Evolutionary conservation across 1,284 basidiomycete genomes (phyloP).

Genomic region (Heterobasidion annosum): DNA sequence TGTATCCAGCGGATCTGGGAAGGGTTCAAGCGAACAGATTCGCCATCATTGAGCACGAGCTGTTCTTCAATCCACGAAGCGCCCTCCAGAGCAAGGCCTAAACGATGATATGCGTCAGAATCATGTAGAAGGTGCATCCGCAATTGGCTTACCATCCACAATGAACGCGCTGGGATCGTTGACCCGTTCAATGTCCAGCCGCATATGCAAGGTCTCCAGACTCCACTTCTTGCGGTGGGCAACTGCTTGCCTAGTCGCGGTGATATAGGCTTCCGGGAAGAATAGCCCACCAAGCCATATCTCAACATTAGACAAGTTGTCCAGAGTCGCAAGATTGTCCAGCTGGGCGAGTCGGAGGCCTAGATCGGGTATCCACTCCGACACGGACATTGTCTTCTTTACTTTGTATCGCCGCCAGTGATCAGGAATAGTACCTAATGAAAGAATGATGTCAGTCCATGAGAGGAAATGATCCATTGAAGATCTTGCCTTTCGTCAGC

Average conservation of each 20-base stretch:
- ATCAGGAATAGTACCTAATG: conserved; percentile 71
- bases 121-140: neutral
- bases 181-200: conserved; percentile 73
- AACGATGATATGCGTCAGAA: neutral
- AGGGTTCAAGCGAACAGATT: conserved; percentile 63
- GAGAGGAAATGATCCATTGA: neutral
- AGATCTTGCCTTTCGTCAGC: conserved; percentile 70
- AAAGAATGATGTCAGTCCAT: conserved; percentile 5
- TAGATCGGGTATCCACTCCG: conserved; percentile 82
- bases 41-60: conserved; percentile 76
- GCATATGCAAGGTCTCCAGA: conserved; percentile 78
- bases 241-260: conserved; percentile 86
- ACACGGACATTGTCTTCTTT: conserved; percentile 69
- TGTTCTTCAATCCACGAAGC: conserved; percentile 65
- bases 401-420: conserved; percentile 91
- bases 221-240: conserved; percentile 89
- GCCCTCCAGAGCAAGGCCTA: conserved; percentile 82
- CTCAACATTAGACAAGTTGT: conserved; percentile 64
- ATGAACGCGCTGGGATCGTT: conserved; percentile 72
- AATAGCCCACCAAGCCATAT: conserved; percentile 90
- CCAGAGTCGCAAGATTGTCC: conserved; percentile 61
- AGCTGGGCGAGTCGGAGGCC: conserved; percentile 73
- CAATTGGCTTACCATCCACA: conserved; percentile 62
- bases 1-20: conserved; percentile 87
- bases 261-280: conserved; percentile 93